phyloP scores from a whole-genome alignment of 805 yeast species.

The Metschnikowia matae region DNA sequence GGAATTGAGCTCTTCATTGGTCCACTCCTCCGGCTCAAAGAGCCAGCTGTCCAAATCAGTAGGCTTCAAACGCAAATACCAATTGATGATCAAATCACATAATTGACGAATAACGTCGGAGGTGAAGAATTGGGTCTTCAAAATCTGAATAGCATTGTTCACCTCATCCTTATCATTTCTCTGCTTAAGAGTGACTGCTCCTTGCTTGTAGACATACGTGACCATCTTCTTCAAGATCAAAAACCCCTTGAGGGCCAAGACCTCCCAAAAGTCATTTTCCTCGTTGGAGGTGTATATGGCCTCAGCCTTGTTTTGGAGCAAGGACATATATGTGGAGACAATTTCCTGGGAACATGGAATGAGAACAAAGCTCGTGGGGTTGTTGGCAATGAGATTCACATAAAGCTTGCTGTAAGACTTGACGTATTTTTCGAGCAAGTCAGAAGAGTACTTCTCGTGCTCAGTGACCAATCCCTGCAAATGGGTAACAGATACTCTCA shows the following conservation, averaged over 20 bases:
- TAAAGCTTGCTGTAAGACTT: conserved; percentile 75
- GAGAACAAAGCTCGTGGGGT: conserved; percentile 68
- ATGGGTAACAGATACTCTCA: conserved; percentile 54
- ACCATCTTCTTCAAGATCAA: conserved; percentile 61
- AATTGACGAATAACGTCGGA: conserved; percentile 52
- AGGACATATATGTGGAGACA: conserved; percentile 53
- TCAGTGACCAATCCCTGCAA: conserved; percentile 51
- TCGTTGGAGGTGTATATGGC: conserved; percentile 55
- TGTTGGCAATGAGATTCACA: conserved; percentile 50
- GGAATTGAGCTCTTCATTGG: conserved; percentile 68
- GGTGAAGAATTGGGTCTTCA: conserved; percentile 56
- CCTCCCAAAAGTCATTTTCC: conserved; percentile 70
- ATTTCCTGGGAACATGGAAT: conserved; percentile 61
- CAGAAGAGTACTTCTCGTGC: conserved; percentile 48
- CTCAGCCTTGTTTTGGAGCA: conserved; percentile 63
- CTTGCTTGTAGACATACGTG: conserved; percentile 58
- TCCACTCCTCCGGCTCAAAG: conserved; percentile 90
- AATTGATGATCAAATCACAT: conserved; percentile 62
- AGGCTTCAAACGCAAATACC: conserved; percentile 72
- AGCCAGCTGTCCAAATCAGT: conserved; percentile 79
- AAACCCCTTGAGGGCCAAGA: conserved; percentile 62
- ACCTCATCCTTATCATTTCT: conserved; percentile 64
- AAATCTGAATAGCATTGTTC: conserved; percentile 48
- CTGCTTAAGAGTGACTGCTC: conserved; percentile 62
- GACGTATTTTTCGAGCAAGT: conserved; percentile 62